phyloP scores from a whole-genome alignment of 1,139 yeast genomes.

The Kodamaea ohmeri region DNA sequence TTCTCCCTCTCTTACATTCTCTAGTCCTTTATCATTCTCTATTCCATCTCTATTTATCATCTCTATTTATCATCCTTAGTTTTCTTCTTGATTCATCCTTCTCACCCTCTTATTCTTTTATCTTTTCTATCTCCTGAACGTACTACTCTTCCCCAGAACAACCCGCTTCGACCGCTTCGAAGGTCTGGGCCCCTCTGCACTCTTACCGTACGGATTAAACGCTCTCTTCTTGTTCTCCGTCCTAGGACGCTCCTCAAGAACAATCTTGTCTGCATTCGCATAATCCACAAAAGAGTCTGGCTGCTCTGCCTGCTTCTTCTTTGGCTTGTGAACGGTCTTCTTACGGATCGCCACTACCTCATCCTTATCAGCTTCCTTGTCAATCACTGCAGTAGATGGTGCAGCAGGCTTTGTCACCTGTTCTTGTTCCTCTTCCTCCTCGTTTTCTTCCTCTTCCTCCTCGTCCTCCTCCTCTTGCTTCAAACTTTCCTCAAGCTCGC shows the following conservation, averaged over 20 bases:
- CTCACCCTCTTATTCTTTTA: too few species aligned
- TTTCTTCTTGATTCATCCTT: not conserved
- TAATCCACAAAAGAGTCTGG: conserved; percentile 41
- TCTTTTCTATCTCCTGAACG: conserved; percentile 36
- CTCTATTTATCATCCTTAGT: too few species aligned
- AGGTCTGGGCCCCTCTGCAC: conserved; percentile 49
- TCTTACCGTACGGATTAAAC: conserved; percentile 59
- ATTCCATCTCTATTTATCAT: not conserved
- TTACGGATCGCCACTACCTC: conserved; percentile 57
- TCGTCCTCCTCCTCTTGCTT: conserved; percentile 11
- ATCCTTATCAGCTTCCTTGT: conserved; percentile 29
- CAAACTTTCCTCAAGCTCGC: conserved; percentile 15
- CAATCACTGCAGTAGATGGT: conserved; percentile 7
- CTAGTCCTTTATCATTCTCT: too few species aligned
- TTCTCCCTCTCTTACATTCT: too few species aligned
- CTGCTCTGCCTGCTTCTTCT: conserved; percentile 13
- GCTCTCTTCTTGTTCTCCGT: conserved; percentile 40
- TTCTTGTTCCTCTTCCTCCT: conserved; percentile 11
- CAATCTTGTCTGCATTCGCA: conserved; percentile 45
- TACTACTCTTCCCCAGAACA: conserved; percentile 47
- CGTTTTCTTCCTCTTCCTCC: conserved; percentile 12
- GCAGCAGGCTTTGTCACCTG: too few species aligned
- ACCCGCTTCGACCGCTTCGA: conserved; percentile 43
- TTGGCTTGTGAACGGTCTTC: conserved; percentile 19
- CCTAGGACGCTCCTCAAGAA: conserved; percentile 28